Conservation (phyloP, 345 rosid species). For the Litchi chinensis region DNA sequence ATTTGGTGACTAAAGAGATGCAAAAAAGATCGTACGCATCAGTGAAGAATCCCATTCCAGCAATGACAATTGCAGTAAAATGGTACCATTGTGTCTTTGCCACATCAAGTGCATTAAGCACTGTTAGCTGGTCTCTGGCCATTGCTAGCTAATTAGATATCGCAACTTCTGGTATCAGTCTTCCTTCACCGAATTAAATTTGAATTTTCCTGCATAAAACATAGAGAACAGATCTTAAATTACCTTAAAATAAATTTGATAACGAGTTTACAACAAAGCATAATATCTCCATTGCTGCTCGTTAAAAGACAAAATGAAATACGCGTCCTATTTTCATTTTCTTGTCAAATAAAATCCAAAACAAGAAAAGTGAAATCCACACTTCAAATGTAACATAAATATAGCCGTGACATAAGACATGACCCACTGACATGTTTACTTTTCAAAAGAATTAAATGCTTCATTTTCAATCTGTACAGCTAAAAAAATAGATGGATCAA, state of each 20-base stretch:
- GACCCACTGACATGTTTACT: background rate
- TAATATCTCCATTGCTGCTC: background rate
- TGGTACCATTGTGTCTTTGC: constrained; percentile 68
- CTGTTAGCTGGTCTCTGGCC: constrained; percentile 43
- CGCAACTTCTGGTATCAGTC: background rate
- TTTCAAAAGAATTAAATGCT: background rate
- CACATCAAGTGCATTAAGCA: constrained; percentile 62
- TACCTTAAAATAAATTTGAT: background rate
- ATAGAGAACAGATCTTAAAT: background rate
- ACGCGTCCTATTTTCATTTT: background rate
- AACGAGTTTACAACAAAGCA: background rate
- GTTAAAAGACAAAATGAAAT: background rate
- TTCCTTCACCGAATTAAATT: background rate
- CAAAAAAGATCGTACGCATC: constrained; percentile 82
- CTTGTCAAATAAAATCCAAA: background rate
- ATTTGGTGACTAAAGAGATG: constrained; percentile 73
- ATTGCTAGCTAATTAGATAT: constrained; percentile 23
- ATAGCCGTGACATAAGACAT: background rate
- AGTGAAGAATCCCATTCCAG: constrained; percentile 89
- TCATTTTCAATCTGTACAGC: background rate
- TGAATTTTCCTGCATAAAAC: constrained; percentile 5
- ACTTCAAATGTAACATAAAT: too few species aligned
- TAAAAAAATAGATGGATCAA: background rate
- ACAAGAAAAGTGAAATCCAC: background rate
- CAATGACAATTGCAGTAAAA: constrained; percentile 60